Percentiles rank a stretch among this genome's conserved stretches.
These are phyloP conservation scores for Cenococcum geophilum DNA, from an alignment of 495 filamentous ascomycete genomes.

Conservation along the genomic window DNA sequence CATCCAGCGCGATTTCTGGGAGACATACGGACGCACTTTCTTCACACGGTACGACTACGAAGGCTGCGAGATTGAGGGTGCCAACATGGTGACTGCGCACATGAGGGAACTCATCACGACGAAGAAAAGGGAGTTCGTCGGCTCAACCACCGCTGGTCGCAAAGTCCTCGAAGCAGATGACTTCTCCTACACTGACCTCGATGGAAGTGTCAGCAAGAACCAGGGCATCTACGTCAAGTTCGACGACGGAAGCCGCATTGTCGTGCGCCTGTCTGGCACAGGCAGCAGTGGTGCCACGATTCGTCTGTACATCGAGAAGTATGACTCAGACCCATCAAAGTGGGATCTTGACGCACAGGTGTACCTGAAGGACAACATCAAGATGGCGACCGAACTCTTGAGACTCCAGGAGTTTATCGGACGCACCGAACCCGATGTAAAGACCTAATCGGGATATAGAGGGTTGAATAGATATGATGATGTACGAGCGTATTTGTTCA, in stretches of 20 bases:
- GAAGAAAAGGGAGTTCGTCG: constrained; percentile 71
- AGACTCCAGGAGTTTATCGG: constrained; percentile 87
- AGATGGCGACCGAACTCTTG: constrained; percentile 73
- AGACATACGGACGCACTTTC: constrained; percentile 92
- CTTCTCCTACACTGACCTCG: constrained; percentile 95
- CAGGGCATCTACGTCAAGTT: constrained; percentile 95
- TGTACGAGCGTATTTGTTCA: too few species aligned
- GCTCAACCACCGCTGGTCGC: constrained; percentile 70
- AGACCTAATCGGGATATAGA: constrained; percentile 52
- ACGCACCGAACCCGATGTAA: constrained; percentile 87
- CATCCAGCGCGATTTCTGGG: constrained; percentile 97
- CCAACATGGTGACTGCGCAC: constrained; percentile 76
- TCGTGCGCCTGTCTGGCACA: constrained; percentile 89
- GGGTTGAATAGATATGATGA: background rate
- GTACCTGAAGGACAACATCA: constrained; percentile 86
- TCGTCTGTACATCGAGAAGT: constrained; percentile 91
- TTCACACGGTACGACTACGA: constrained; percentile 99
- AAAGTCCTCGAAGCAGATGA: constrained; percentile 86
- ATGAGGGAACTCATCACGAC: constrained; percentile 60
- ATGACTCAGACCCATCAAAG: constrained; percentile 67
- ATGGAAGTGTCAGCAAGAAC: constrained; percentile 90
- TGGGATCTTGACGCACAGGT: constrained; percentile 78
- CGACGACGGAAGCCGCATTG: constrained; percentile 87
- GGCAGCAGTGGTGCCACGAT: constrained; percentile 94
- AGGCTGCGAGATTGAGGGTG: constrained; percentile 81